Conservation (phyloP, 164 flowering plant species). For the Malania oleifera region DNA sequence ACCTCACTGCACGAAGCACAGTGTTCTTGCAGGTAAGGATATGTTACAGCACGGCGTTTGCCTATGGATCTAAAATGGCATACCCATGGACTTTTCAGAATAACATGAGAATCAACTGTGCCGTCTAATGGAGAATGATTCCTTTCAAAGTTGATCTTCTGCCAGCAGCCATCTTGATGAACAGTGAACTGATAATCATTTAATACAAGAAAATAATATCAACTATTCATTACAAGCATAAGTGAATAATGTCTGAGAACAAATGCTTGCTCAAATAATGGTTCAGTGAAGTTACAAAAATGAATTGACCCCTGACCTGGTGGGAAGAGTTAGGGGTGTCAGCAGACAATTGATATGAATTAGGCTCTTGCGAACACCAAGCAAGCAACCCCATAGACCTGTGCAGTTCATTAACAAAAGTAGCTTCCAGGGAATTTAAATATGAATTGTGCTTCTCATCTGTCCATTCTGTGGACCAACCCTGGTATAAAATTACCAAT, state of each 20-base stretch:
- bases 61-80: constrained; percentile 12
- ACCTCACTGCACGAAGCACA: neutral
- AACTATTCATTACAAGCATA: neutral
- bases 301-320: constrained; percentile 11
- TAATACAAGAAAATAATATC: neutral
- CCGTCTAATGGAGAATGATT: constrained; percentile 11
- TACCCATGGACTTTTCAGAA: constrained; percentile 14
- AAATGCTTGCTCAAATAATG: too few relatives aligned
- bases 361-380: constrained; percentile 6
- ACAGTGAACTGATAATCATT: constrained; percentile 21
- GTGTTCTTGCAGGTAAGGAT: constrained; percentile 6
- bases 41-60: neutral
- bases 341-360: neutral
- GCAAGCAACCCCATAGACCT: constrained; percentile 15
- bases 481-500: constrained; percentile 15
- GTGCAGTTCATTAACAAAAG: constrained; percentile 39
- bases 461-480: constrained; percentile 28
- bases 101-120: constrained; percentile 23
- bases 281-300: neutral
- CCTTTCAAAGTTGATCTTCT: constrained; percentile 20
- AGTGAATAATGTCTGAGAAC: neutral
- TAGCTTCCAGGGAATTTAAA: constrained; percentile 33
- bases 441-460: constrained; percentile 37
- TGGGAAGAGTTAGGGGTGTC: constrained; percentile 8
- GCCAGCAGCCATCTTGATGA: constrained; percentile 25